Base-by-base conservation (phyloP, 495 filamentous ascomycete genomes). In the Podospora fimiseda region DNA sequence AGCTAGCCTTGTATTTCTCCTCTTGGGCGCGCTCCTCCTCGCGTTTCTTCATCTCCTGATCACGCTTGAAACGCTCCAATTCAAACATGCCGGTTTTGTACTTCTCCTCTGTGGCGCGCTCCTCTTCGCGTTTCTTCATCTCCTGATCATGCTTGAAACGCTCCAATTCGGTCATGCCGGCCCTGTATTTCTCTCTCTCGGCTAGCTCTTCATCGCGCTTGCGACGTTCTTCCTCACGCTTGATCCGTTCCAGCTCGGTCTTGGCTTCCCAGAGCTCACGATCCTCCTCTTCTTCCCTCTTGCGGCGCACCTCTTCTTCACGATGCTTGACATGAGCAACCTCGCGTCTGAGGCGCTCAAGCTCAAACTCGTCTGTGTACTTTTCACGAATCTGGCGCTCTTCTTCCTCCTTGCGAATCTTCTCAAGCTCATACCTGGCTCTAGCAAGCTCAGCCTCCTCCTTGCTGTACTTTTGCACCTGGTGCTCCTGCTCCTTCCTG, bases 41-140 rank as follows among this genome's bases (percentile, higher is more conserved):
- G 27, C 27, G 27, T 33, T 33, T 33, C 6, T 11, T 5, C 5
- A 55, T 57, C 15, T 65, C 57, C 50, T 70, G 68, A 50, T 71
- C 70, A 36, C 27, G 46, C 46, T 49, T 49, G 27, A 6, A 33
- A 5, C 27, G 27, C 27, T 33, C 27, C 27, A 33, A 11, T 33
- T 33, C 27, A 33, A 11, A 6, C 27, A 33, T 33, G 27, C 27
- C 27, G 27, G 27, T 11, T 33, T 11, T 5, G 27, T 33, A 33
- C 27, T 33, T 33, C 37, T 74, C 71, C 43, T 73, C 70, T 53
- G 73, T 77, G 59, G 84, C 74, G 7, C 76, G 70, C 37, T 76
- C 65, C 68, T 33, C 27, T 6, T 33, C 27, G 27, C 27, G 27
- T 11, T 33, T 33, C 6, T 11, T 5, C 27, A 6, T 5, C 11